Evolutionary conservation across 2,329 filamentous ascomycete genomes (phyloP), one percentile per base, ranked within the genome.

Genomic region (Cladosporium austrohemisphaericum): DNA sequence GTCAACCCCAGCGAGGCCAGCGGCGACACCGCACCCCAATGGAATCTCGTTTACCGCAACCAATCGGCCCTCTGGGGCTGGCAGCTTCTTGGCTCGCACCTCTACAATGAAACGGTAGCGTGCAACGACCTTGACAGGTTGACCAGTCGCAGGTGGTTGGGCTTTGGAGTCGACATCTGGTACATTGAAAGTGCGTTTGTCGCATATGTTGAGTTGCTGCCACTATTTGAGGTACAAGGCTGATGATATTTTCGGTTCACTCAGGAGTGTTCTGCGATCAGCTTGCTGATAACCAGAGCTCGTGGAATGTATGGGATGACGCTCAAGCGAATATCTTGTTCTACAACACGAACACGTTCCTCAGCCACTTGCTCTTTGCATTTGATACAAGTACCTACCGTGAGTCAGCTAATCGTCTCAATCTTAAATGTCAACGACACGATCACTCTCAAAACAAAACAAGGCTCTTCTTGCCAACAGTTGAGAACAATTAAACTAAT

Each of bases 31-130:
- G 29, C 31, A 3, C 37, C 38, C 19, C 31, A 52, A 52, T 47
- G 29, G 19, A n/a, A 36, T 4, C 36, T 58, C 28, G 38, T 45
- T 23, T 26, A 52, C 37, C 49, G 46, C 25, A 61, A 60, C 41
- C 52, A 59, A 18, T 64, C 62, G 18, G 53, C 43, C 9, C 33
- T 60, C 38, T 57, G 64, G 44, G 61, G 60, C 25, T 64, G 60
- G 54, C 60, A 62, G 38, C 41, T 66, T 28, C 55, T 59, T 10
- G 62, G 61, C 28, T 55, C 55, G 16, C 19, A 38, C 8, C 54
- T 52, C 28, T 62, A 52, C 37, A 41, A 57, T 35, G 56, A 59
- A 36, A 38, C 38, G 5, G 33, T 45, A 6, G 45, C 49, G 25
- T 54, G 55, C 28, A 52, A 56, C 16, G 50, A 47, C 8, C n/a